Percentiles rank a stretch among this genome's conserved stretches.
These are phyloP conservation scores for Zoysia matrella DNA, from an alignment of 202 grass and related monocot genomes.

Conservation along the genomic window DNA sequence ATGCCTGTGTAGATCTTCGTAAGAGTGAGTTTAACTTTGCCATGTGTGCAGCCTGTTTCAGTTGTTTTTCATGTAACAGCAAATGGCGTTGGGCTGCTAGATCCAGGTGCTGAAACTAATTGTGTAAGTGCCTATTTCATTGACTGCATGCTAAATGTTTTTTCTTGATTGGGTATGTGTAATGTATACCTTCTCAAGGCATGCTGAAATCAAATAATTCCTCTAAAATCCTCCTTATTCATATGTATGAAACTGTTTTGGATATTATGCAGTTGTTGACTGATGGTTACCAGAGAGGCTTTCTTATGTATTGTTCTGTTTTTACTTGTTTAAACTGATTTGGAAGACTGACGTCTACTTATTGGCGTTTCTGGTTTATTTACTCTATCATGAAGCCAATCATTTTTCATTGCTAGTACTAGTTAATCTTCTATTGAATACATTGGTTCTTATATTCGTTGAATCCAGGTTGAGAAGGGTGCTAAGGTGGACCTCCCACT, in stretches of 20 bases:
- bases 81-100: constrained; percentile 66
- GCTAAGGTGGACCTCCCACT: constrained; percentile 83
- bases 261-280: background rate
- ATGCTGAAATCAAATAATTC: background rate
- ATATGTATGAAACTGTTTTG: background rate
- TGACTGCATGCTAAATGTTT: background rate
- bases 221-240: background rate
- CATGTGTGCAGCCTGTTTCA: constrained; percentile 50
- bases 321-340: background rate
- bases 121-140: constrained; percentile 44
- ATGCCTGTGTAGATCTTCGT: too few relatives aligned
- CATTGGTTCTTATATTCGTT: background rate
- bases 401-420: too few relatives aligned
- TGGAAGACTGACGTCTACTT: background rate
- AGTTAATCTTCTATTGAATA: too few relatives aligned
- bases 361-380: background rate
- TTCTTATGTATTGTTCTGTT: background rate
- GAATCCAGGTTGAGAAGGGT: constrained; percentile 77
- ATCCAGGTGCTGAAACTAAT: constrained; percentile 74
- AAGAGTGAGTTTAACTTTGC: too few relatives aligned
- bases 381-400: too few relatives aligned
- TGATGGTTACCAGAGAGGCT: constrained; percentile 15
- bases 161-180: background rate
- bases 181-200: background rate
- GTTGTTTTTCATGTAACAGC: constrained; percentile 73